Conservation (phyloP, 192 early-diverging fungal genomes). For the Entomortierella chlamydospora region DNA sequence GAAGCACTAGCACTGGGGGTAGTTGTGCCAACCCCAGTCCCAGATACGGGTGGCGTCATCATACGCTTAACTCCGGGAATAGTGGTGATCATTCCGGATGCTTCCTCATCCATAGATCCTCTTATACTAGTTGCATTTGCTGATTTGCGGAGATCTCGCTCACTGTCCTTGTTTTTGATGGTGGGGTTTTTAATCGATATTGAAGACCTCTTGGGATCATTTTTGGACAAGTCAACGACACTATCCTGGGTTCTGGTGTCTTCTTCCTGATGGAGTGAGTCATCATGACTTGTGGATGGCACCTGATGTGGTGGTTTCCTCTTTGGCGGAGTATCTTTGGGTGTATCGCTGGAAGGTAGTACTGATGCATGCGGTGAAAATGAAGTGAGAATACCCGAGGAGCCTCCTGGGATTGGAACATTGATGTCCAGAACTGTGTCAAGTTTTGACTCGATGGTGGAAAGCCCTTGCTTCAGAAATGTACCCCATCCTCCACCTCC, state of each 20-base stretch:
- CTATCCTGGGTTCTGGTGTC: neutral
- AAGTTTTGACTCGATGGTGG: constrained; percentile 78
- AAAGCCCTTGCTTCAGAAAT: constrained; percentile 80
- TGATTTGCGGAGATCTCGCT: neutral
- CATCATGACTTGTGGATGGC: neutral
- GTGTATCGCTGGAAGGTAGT: constrained; percentile 16
- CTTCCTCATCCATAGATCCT: constrained; percentile 15
- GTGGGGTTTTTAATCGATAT: neutral
- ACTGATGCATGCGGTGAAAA: constrained; percentile 33
- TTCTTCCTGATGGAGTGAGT: neutral
- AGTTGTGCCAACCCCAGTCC: neutral
- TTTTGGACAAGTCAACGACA: neutral
- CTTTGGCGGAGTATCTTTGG: constrained; percentile 5
- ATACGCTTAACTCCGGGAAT: constrained; percentile 35
- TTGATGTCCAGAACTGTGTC: constrained; percentile 79
- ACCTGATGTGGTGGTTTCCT: neutral
- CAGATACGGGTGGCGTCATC: constrained; percentile 33
- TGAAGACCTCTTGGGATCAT: neutral
- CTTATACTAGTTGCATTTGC: neutral
- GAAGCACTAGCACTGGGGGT: neutral
- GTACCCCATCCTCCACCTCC: constrained; percentile 63
- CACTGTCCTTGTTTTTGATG: neutral
- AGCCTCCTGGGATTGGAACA: constrained; percentile 45
- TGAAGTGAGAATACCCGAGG: constrained; percentile 26
- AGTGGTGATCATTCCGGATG: constrained; percentile 59